phyloP scores from a whole-genome alignment of 2,329 filamentous ascomycete species.

The Cadophora sp. region DNA sequence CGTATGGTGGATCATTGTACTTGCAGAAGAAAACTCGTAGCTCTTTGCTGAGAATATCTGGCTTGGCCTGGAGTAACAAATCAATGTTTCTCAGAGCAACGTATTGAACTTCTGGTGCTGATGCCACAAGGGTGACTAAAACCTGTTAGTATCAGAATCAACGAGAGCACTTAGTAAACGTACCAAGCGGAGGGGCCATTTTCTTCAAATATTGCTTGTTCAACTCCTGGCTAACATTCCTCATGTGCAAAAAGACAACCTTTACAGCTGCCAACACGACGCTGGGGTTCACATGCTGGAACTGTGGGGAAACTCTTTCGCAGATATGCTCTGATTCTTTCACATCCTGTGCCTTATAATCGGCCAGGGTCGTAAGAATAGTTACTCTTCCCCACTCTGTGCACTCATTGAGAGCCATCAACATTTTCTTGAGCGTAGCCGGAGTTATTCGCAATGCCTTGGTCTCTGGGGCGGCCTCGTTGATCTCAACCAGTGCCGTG shows the following conservation, averaged over 20 bases:
- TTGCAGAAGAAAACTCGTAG: constrained; percentile 99
- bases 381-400: constrained; percentile 98
- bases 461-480: constrained; percentile 89
- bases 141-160: constrained; percentile 28
- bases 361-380: constrained; percentile 86
- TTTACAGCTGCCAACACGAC: constrained; percentile 98
- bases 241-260: constrained; percentile 97
- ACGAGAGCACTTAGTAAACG: constrained; percentile 38
- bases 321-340: constrained; percentile 99
- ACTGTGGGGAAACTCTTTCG: constrained; percentile 93
- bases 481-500: constrained; percentile 89
- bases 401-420: constrained; percentile 96
- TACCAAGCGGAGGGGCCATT: constrained; percentile 95
- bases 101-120: constrained; percentile 96
- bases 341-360: constrained; percentile 84
- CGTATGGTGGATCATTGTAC: constrained; percentile 97
- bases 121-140: constrained; percentile 93
- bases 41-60: constrained; percentile 96
- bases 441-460: constrained; percentile 84
- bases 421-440: constrained; percentile 87
- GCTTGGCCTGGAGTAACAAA: constrained; percentile 91
- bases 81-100: constrained; percentile 97
- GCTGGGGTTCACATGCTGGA: constrained; percentile 97
- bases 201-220: constrained; percentile 92
- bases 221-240: constrained; percentile 76